phyloP scores from a whole-genome alignment of 768 basidiomycete species.

The Leucogyrophana mollusca region DNA sequence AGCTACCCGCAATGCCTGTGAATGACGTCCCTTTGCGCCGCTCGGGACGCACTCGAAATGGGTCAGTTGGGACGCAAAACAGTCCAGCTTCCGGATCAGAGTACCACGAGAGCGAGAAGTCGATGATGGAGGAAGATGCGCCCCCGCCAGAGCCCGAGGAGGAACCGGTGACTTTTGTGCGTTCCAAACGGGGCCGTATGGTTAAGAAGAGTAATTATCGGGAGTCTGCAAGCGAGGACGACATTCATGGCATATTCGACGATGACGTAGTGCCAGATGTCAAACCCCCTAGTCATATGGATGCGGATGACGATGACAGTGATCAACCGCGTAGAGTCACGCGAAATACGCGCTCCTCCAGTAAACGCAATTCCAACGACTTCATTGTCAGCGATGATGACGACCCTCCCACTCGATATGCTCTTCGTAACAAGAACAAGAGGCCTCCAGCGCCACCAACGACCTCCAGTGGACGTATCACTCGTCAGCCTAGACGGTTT shows the following conservation, averaged over 20 bases:
- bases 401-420: conserved; percentile 30
- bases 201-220: conserved; percentile 38
- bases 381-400: conserved; percentile 48
- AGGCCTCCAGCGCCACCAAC: conserved; percentile 20
- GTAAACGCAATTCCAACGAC: conserved; percentile 24
- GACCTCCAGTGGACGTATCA: conserved; percentile 19
- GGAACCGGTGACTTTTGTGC: conserved; percentile 11
- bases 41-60: conserved; percentile 20
- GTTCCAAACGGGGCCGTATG: conserved; percentile 40
- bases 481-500: conserved; percentile 20
- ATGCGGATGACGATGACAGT: conserved; percentile 31
- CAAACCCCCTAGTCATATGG: conserved; percentile 23
- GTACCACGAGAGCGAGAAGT: conserved; percentile 33
- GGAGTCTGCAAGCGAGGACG: conserved; percentile 49
- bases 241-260: conserved; percentile 15
- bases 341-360: conserved; percentile 13
- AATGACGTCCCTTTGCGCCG: conserved; percentile 18
- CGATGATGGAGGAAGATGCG: conserved; percentile 25
- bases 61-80: conserved; percentile 19
- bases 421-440: conserved; percentile 40
- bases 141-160: conserved; percentile 4
- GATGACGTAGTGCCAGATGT: conserved; percentile 5
- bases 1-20: conserved; percentile 19
- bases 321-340: conserved; percentile 15
- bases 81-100: conserved; percentile 29